A percentile compares a stretch with the other conserved stretches of the same genome.
Conservation (phyloP, 352 stramenopile genomes). For the Phytophthora chlamydospora region DNA sequence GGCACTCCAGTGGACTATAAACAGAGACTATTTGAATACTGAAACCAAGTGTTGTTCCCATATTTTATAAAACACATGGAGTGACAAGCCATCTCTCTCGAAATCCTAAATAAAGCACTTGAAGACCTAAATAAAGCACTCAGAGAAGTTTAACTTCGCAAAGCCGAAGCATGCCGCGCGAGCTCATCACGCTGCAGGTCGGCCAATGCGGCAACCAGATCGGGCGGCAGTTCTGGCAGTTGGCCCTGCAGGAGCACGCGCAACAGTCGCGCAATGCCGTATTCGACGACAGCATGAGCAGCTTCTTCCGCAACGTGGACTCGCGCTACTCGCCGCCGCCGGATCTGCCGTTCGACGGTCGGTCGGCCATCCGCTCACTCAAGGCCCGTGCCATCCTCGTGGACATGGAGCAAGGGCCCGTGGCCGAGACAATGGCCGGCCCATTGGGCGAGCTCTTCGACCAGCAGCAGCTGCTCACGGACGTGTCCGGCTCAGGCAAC, state of each 20-base stretch:
- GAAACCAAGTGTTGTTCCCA: no score
- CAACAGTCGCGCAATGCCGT: conserved; percentile 48
- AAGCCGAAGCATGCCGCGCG: conserved; percentile 82
- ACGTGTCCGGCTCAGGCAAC: conserved; percentile 91
- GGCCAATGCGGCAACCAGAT: conserved; percentile 96
- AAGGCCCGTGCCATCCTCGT: conserved; percentile 91
- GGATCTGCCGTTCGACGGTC: conserved; percentile 56
- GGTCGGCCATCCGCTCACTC: conserved; percentile 53
- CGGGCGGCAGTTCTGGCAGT: conserved; percentile 91
- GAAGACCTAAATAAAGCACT: no score
- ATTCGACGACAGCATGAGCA: conserved; percentile 93
- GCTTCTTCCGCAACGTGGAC: conserved; percentile 93
- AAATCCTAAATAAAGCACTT: no score
- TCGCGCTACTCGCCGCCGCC: conserved; percentile 54
- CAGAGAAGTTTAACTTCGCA: no score
- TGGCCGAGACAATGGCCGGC: conserved; percentile 82
- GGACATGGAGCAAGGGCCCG: conserved; percentile 93
- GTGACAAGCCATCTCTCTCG: no score
- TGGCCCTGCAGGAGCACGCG: conserved; percentile 91
- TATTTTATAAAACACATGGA: no score
- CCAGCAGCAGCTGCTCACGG: conserved; percentile 85
- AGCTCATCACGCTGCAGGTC: conserved; percentile 92
- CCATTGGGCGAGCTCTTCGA: conserved; percentile 91
- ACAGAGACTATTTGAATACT: no score
- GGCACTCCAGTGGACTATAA: no score